phyloP scores from a whole-genome alignment of 139 green algal genomes.

The Nannochloris sp. region DNA sequence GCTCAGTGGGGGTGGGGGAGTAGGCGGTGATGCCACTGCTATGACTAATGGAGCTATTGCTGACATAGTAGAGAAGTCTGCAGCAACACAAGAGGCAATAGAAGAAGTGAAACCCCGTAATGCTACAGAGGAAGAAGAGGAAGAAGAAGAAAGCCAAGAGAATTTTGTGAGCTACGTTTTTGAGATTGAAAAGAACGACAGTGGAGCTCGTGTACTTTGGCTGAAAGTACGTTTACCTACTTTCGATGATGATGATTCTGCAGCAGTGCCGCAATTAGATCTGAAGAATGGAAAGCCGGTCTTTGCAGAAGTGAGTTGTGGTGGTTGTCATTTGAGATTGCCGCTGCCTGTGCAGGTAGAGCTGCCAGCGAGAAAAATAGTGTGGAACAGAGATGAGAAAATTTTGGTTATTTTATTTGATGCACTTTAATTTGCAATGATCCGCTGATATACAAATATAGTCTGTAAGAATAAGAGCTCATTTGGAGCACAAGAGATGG shows the following conservation, averaged over 20 bases:
- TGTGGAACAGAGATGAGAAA: too few relatives aligned
- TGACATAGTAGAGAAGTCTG: not conserved
- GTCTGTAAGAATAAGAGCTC: too few relatives aligned
- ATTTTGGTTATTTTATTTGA: too few relatives aligned
- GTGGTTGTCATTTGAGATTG: not conserved
- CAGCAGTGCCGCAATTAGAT: conserved; percentile 1
- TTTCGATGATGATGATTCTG: not conserved
- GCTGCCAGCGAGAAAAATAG: too few relatives aligned
- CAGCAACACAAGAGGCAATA: conserved; percentile 10
- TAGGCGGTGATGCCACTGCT: not conserved
- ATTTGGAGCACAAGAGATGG: too few relatives aligned
- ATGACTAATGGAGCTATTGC: not conserved
- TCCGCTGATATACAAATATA: too few relatives aligned
- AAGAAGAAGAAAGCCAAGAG: not conserved
- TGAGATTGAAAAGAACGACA: not conserved
- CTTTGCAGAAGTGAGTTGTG: not conserved
- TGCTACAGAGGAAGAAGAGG: not conserved
- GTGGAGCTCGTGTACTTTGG: not conserved
- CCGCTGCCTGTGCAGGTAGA: too few relatives aligned
- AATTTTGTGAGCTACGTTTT: not conserved
- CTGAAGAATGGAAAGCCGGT: not conserved
- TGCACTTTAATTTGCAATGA: too few relatives aligned
- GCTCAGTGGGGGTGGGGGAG: not conserved
- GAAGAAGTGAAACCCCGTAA: not conserved
- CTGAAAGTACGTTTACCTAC: not conserved